Base-by-base conservation (phyloP, 225 moss, liverwort and hornwort species). In the Sphagnum contortum region DNA sequence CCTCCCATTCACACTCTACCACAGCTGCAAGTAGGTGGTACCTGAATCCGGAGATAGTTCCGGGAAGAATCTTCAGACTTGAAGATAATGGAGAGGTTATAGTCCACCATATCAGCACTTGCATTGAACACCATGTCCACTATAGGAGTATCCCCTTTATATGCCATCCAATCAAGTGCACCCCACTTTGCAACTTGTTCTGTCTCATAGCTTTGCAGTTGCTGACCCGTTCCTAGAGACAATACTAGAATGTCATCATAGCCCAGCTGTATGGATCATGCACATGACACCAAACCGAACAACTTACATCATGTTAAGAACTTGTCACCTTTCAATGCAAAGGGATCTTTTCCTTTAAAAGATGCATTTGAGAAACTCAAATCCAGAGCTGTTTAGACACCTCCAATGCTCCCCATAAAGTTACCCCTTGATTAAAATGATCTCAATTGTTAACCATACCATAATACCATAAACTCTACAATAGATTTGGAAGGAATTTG, bases 191-290 rank as follows among this genome's bases (percentile, higher is more conserved):
- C 78, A 6, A 74, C 76, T n/a, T 79, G 64, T 57, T 54, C 4
- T 3, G 87, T 80, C 6, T 69, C 63, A 73, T 80, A 87, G 65
- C 78, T 75, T 49, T 78, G 74, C 5, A 77, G 68, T 70, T 63
- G 73, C 71, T 87, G 80, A 4, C 87, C 87, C 0, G 83, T 87
- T 4, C 87, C 87, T 2, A 87, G 80, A 3, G 87, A 87, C 45
- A 84, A 5, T 9, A 87, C 84, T 13, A 83, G 73, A 47, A 87
- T 56, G 48, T 87, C 64, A 2, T 48, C 5, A 63, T 74, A 81
- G 5, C 47, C 54, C 6, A 29, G 29, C 29, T 29, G 29, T 29
- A 1, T 29, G 29, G 29, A 29, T 29, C 29, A 29, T 29, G 29
- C 29, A 29, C 29, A 29, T 29, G 29, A 29, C 29, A 29, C 29